Evolutionary conservation across 257 asterid species (phyloP), one percentile per base, ranked within the genome.

Genomic region (Primulina tabacum): DNA sequence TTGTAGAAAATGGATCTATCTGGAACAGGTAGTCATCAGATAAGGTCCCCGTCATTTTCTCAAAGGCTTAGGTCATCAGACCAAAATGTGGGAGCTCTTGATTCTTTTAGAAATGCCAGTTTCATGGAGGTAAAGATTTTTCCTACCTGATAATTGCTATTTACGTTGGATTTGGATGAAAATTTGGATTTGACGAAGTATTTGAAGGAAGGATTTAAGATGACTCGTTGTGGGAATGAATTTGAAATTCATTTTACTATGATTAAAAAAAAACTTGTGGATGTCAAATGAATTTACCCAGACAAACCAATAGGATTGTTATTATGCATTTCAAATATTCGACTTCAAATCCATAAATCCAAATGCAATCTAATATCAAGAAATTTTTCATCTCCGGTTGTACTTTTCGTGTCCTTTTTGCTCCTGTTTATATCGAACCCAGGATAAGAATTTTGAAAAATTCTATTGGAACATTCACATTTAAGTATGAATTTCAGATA

Each of bases 51-150:
- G 21, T 78, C 93, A 17, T 81, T 85, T 62, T 84, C 93, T 53
- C 95, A 81, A 70, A 84, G 80, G 82, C 86, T 78, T 35, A 70
- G 73, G 61, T 73, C 80, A 11, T 66, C 81, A 30, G 83, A 87
- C 28, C 84, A 77, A 50, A 79, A 76, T 65, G 78, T 57, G 35
- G 82, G 84, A 20, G 79, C 64, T 69, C 60, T 76, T 77, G 96
- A 90, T 79, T 81, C 96, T 52, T 59, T 87, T 60, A 93, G 96
- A 92, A 76, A 78, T 64, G 89, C 88, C 21, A 90, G 96, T 86
- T 78, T 84, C 37, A 87, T 93, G 92, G 96, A 93, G 96, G 98
- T 93, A 70, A 71, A 12, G 20, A 26, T 70, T 18, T 62, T 4
- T 65, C 30, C 55, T 20, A 26, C 21, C 32, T 34, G 34, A 12